Evolutionary conservation across 2,329 filamentous ascomycete species (phyloP), one percentile per base, ranked within the genome.

Genomic region (Sporothrix curviconia): DNA sequence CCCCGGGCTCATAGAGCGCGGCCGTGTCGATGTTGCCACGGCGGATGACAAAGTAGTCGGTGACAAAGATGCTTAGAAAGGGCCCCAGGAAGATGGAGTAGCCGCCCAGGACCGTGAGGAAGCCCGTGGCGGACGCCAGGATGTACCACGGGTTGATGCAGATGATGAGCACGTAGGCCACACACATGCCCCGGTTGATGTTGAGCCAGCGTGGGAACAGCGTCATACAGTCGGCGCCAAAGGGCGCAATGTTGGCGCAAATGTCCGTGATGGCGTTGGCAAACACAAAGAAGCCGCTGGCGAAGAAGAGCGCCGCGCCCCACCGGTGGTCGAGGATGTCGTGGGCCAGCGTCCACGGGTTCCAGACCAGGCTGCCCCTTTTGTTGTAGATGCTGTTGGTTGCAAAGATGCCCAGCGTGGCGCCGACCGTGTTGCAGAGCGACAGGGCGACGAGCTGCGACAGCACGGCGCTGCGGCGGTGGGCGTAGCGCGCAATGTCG

Each of bases 101-200:
- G 14, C 55, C 55, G 44, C 55, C 55, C 7, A 57, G 6, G 43
- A 66, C 65, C 1, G 62, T 64, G 19, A 61, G 55, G 28, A 66
- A 65, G 17, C 62, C 58, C 15, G 15, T 43, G 15, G 64, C 64
- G 0, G 60, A 63, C 3, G 60, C 53, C 22, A 66, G 54, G 28
- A 66, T 64, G 59, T 65, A 64, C 64, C 64, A 66, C 1, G 64
- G 64, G 52, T 57, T 60, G 39, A 65, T 61, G 30, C 59, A 59
- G 17, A 63, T 61, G 15, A 50, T 60, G 1, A 86, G 68, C 0
- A 78, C 80, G 63, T 86, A 86, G 0, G 80, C 77, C 3, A 77
- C 78, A 83, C 83, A 86, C 55, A 72, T 55, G 65, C 71, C 52
- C 53, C 69, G 49, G 22, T 70, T 66, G 53, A 74, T 74, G 30